Base-by-base conservation (phyloP, 352 stramenopile genomes). In the Pythium monospermum region DNA sequence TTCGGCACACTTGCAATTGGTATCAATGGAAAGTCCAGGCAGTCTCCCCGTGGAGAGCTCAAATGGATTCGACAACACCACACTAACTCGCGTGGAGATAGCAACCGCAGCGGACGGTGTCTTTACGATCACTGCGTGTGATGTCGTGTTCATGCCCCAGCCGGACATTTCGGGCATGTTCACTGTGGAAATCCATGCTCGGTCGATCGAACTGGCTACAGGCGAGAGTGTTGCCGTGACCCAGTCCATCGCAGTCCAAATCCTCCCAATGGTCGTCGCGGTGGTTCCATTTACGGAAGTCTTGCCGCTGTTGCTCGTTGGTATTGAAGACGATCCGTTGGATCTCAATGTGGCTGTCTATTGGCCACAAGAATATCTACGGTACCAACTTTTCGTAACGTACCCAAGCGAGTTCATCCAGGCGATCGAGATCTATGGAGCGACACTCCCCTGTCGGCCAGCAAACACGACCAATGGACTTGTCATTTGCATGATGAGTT, bases 131-230 rank as follows among this genome's bases (percentile, higher is more conserved):
- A 37, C 21, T 19, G 19, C 15, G 15, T 21, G 19, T n/a, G 53
- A 60, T 12, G 23, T 60, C 2, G 37, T 22, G 13, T 54, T 60
- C 16, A 54, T 60, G 44, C 53, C 53, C 5, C 53, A 53, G 1
- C 53, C 53, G 7, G 53, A 60, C 18, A 52, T 50, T 11, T 37
- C 7, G n/a, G 53, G 53, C 1, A 15, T 18, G 2, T 54, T 61
- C 25, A 25, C 28, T 15, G 25, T 56, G 19, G 38, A 47, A 1
- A 28, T 61, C 21, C 18, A 13, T 3, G 41, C 47, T 4, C 37
- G 22, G 19, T 61, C 53, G 7, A 27, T 61, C 8, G 53, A 61
- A 18, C 31, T 47, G 4, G 50, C 31, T 11, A 47, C 45, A 15
- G 46, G 39, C 0, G 45, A 39, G 11, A 22, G 21, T 4, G 30